phyloP scores from a whole-genome alignment of 2,329 filamentous ascomycete species.

The Neofusicoccum sp. region DNA sequence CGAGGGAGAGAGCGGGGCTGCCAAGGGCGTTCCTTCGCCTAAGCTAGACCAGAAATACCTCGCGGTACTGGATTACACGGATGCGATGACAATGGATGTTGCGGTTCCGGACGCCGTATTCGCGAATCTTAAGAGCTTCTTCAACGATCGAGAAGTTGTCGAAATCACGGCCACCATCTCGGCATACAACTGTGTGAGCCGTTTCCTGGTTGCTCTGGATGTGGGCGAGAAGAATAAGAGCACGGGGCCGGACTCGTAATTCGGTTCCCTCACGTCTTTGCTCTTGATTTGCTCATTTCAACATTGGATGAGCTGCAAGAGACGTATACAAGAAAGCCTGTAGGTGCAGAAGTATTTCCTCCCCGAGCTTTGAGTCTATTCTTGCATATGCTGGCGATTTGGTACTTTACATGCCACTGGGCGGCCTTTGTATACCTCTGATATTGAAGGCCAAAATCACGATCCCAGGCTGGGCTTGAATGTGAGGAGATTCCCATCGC shows the following conservation, averaged over 20 bases:
- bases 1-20: conserved; percentile 21
- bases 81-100: conserved; percentile 79
- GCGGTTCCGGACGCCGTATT: conserved; percentile 69
- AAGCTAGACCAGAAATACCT: conserved; percentile 60
- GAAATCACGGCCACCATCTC: conserved; percentile 78
- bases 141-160: conserved; percentile 70
- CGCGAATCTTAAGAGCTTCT: conserved; percentile 57
- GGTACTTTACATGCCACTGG: no score
- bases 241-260: conserved; percentile 1
- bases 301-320: no score
- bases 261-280: no score
- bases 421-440: no score
- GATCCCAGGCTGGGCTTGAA: no score
- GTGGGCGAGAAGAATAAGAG: conserved; percentile 48
- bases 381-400: no score
- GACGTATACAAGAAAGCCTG: no score
- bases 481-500: no score
- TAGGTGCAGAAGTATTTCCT: no score
- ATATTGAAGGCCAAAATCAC: no score
- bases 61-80: conserved; percentile 70
- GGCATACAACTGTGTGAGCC: conserved; percentile 80
- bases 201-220: conserved; percentile 79
- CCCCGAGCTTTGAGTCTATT: no score
- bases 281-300: no score
- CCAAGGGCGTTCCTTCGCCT: background rate